A percentile compares a stretch with the other conserved stretches of the same genome.
Evolutionary conservation across 2,329 filamentous ascomycete species (phyloP).

Genomic region (Nemania bipapillata): DNA sequence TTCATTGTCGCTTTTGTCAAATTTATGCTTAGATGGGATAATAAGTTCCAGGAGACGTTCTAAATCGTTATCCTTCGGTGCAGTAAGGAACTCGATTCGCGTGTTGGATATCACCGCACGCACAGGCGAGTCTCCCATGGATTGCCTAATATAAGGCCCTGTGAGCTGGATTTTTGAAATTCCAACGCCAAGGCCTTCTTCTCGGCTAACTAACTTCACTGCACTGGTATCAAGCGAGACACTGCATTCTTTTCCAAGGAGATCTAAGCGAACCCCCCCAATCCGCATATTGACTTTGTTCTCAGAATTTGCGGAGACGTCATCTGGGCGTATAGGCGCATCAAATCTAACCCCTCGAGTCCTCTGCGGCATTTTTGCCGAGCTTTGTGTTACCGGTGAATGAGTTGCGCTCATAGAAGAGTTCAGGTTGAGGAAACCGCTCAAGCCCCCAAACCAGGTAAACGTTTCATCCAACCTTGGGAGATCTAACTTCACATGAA

Average conservation of each 20-base stretch:
- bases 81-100: constrained; percentile 75
- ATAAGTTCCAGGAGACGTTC: constrained; percentile 85
- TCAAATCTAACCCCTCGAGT: constrained; percentile 69
- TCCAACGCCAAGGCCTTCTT: constrained; percentile 75
- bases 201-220: constrained; percentile 81
- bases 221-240: constrained; percentile 80
- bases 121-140: constrained; percentile 68
- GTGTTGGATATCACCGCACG: constrained; percentile 72
- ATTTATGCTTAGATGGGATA: constrained; percentile 90
- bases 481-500: constrained; percentile 80
- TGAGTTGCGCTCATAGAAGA: constrained; percentile 81
- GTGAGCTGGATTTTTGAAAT: constrained; percentile 79
- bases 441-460: constrained; percentile 88
- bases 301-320: constrained; percentile 59
- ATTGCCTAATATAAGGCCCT: constrained; percentile 72
- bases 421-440: constrained; percentile 88
- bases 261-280: constrained; percentile 77
- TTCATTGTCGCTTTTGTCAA: constrained; percentile 85
- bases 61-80: constrained; percentile 82
- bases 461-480: constrained; percentile 86
- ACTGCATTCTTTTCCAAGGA: constrained; percentile 82
- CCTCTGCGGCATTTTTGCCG: constrained; percentile 56
- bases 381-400: constrained; percentile 58
- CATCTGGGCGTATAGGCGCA: constrained; percentile 61
- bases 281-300: constrained; percentile 81